Percentiles rank a stretch among this genome's conserved stretches.
Evolutionary conservation across 2,329 filamentous ascomycete genomes (phyloP).

Genomic region (Trichoderma cornu-damae): DNA sequence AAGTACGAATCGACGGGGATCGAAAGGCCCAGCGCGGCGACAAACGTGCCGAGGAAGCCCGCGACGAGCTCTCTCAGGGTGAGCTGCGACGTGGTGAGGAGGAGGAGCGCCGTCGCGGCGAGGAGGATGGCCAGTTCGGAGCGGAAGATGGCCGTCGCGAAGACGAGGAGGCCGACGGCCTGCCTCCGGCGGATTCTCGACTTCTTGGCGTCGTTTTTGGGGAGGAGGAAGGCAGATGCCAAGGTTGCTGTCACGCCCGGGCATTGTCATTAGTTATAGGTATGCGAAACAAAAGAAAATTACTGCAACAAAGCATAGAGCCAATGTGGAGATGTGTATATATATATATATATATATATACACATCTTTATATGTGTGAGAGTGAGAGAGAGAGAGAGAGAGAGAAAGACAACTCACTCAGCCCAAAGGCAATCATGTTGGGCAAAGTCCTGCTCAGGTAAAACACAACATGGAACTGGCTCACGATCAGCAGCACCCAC

Average conservation of each 20-base stretch:
- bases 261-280: neutral
- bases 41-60: constrained; percentile 59
- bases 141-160: constrained; percentile 80
- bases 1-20: constrained; percentile 84
- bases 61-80: constrained; percentile 55
- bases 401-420: constrained; percentile 55
- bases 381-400: neutral
- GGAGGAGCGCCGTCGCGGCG: constrained; percentile 57
- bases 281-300: too few relatives aligned
- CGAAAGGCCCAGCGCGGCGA: constrained; percentile 63
- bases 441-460: constrained; percentile 89
- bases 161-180: constrained; percentile 68
- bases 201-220: constrained; percentile 29
- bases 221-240: constrained; percentile 49
- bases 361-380: too few relatives aligned
- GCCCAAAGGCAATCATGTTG: constrained; percentile 91
- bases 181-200: constrained; percentile 49
- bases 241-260: constrained; percentile 52
- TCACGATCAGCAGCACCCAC: constrained; percentile 72
- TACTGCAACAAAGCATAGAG: neutral
- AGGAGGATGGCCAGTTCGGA: constrained; percentile 84
- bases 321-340: neutral
- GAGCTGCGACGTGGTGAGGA: constrained; percentile 53
- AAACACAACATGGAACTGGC: constrained; percentile 89
- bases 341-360: too few relatives aligned